Percentiles rank a stretch among this genome's conserved stretches.
phyloP scores from a whole-genome alignment of 1,284 basidiomycete species.

The Pterulicium gracile region DNA sequence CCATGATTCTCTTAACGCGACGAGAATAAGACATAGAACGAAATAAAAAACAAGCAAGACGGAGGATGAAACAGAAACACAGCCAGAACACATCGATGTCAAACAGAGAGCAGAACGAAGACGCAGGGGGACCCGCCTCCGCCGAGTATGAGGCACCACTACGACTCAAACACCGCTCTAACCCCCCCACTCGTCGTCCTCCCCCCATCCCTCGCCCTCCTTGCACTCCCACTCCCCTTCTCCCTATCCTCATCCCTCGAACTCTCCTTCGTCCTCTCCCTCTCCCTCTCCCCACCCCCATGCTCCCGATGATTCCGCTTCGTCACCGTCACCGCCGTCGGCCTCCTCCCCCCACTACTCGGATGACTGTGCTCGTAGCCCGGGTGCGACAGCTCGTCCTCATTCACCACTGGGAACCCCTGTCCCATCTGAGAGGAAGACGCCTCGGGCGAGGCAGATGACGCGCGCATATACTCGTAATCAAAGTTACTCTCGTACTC shows the following conservation, averaged over 20 bases:
- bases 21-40: no score
- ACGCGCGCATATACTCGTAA: not conserved
- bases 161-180: constrained; percentile 43
- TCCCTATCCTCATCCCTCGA: constrained; percentile 23
- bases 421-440: not conserved
- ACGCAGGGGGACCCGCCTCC: no score
- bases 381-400: not conserved
- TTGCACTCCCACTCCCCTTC: constrained; percentile 59
- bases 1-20: no score
- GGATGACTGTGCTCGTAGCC: not conserved
- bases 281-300: constrained; percentile 15
- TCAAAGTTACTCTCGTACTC: not conserved
- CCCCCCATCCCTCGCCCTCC: constrained; percentile 62
- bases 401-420: not conserved
- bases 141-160: no score
- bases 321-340: not conserved
- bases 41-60: no score
- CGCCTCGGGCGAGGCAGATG: not conserved
- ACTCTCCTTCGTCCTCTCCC: constrained; percentile 21
- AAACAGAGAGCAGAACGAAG: no score
- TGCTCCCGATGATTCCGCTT: not conserved
- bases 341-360: not conserved
- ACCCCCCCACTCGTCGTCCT: constrained; percentile 75
- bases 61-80: no score
- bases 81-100: no score